Percentiles rank a stretch among this genome's conserved stretches.
These are phyloP conservation scores for Podospora didyma DNA, from an alignment of 495 filamentous ascomycete genomes.

Conservation along the genomic window DNA sequence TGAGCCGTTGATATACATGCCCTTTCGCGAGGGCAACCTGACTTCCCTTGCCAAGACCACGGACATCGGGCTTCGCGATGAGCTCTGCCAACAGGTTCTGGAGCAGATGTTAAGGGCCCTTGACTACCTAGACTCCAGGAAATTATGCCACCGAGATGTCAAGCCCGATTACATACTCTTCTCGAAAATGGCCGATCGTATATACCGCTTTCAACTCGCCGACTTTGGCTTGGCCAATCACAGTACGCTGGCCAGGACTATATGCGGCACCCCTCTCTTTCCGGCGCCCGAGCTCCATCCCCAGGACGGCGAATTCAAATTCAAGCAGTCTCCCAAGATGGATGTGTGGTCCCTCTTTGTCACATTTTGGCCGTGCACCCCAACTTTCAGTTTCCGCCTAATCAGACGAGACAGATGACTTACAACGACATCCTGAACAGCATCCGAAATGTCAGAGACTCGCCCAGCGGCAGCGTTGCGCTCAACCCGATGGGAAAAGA, in stretches of 20 bases:
- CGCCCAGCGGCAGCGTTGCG: too few relatives aligned
- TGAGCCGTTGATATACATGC: slow-evolving; percentile 8
- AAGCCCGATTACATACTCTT: slow-evolving; percentile 70
- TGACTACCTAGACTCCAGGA: slow-evolving; percentile 27
- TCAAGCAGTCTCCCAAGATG: slow-evolving; percentile 5
- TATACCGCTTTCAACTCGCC: slow-evolving; percentile 14
- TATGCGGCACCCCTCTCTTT: slow-evolving; percentile 10
- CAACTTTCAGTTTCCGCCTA: neutral
- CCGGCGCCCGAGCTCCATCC: slow-evolving; percentile 20
- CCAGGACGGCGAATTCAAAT: neutral
- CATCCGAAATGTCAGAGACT: neutral
- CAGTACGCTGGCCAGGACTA: neutral
- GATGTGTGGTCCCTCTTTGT: slow-evolving; percentile 29
- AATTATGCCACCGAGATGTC: slow-evolving; percentile 66
- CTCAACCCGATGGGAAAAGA: slow-evolving; percentile 3
- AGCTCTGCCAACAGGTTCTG: neutral
- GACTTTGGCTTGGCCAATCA: slow-evolving; percentile 21
- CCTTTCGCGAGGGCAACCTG: neutral
- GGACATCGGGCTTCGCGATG: neutral
- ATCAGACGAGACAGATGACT: too few relatives aligned
- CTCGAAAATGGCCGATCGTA: neutral
- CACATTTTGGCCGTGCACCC: slow-evolving; percentile 9
- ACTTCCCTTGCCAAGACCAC: neutral
- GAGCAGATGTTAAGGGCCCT: slow-evolving; percentile 24
- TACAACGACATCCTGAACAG: neutral